Conservation (phyloP, 1,284 basidiomycete species). For the Sporisorium iseilematis-ciliati region DNA sequence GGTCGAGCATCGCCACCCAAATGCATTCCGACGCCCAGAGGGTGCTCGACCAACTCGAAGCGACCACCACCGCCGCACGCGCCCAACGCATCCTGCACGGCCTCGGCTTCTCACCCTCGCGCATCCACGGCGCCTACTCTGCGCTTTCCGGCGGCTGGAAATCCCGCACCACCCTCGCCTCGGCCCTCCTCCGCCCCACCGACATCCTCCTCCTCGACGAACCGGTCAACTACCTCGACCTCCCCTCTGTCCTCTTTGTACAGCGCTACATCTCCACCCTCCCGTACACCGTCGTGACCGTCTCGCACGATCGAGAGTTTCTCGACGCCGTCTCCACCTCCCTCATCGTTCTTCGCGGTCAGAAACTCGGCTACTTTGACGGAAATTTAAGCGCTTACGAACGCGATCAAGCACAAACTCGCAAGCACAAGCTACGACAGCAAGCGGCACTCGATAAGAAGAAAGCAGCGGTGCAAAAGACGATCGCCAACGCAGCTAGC, state of each 20-base stretch:
- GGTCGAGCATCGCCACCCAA: constrained; percentile 62
- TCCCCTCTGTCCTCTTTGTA: constrained; percentile 71
- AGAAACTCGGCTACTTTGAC: constrained; percentile 75
- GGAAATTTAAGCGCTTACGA: constrained; percentile 77
- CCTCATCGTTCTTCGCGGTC: constrained; percentile 76
- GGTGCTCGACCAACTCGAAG: constrained; percentile 68
- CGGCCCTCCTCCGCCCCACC: constrained; percentile 70
- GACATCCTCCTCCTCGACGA: constrained; percentile 72
- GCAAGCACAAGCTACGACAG: constrained; percentile 73
- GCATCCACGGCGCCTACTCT: constrained; percentile 73
- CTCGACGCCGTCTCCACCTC: constrained; percentile 78
- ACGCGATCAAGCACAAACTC: constrained; percentile 73
- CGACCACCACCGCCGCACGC: constrained; percentile 73
- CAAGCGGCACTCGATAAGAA: constrained; percentile 76
- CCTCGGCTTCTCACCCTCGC: constrained; percentile 76
- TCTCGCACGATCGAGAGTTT: constrained; percentile 81
- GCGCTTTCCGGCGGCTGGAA: constrained; percentile 80
- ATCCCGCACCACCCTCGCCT: constrained; percentile 74
- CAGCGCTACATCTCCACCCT: constrained; percentile 74
- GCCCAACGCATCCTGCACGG: constrained; percentile 76
- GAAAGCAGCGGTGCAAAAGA: constrained; percentile 72
- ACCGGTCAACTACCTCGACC: constrained; percentile 72
- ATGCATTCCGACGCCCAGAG: constrained; percentile 69
- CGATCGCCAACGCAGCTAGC: constrained; percentile 73
- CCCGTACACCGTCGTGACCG: constrained; percentile 74